These are phyloP conservation scores for Starmerella bombicola DNA, from an alignment of 805 yeast species.

Conservation along the genomic window DNA sequence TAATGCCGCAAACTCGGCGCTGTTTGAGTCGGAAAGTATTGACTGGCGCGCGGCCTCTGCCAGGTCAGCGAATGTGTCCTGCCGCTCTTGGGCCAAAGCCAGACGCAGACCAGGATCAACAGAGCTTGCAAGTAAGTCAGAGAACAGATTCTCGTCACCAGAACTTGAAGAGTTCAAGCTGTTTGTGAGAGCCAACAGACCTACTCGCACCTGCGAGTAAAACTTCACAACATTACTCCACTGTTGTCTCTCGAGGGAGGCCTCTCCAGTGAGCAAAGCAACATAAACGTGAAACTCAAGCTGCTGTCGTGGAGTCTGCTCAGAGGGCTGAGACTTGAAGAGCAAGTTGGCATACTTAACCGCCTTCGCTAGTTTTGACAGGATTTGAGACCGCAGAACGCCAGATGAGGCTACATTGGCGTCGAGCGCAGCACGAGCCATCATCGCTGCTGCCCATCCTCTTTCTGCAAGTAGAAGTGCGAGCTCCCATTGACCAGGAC, in stretches of 20 bases:
- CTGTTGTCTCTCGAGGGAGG: constrained; percentile 40
- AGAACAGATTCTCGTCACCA: constrained; percentile 30
- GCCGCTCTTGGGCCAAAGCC: constrained; percentile 36
- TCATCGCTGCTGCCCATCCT: constrained; percentile 56
- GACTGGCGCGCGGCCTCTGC: constrained; percentile 35
- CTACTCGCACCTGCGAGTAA: constrained; percentile 49
- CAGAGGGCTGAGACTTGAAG: constrained; percentile 11
- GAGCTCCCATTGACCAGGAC: constrained; percentile 41
- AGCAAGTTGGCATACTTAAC: constrained; percentile 36
- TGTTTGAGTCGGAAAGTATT: constrained; percentile 31
- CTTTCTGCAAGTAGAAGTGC: constrained; percentile 58
- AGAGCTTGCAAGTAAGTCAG: constrained; percentile 43
- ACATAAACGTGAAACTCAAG: constrained; percentile 23
- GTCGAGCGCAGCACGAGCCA: constrained; percentile 44
- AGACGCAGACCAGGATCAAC: constrained; percentile 57
- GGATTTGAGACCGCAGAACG: constrained; percentile 34
- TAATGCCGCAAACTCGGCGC: constrained; percentile 27
- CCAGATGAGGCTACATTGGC: constrained; percentile 36
- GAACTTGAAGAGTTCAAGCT: constrained; percentile 22
- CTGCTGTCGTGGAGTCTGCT: constrained; percentile 13
- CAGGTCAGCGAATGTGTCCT: constrained; percentile 29
- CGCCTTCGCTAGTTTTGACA: constrained; percentile 59
- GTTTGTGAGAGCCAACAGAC: constrained; percentile 39
- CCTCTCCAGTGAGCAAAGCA: constrained; percentile 43
- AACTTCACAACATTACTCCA: constrained; percentile 44